phyloP scores from a whole-genome alignment of 768 basidiomycete species.

The Scleroderma bovista region DNA sequence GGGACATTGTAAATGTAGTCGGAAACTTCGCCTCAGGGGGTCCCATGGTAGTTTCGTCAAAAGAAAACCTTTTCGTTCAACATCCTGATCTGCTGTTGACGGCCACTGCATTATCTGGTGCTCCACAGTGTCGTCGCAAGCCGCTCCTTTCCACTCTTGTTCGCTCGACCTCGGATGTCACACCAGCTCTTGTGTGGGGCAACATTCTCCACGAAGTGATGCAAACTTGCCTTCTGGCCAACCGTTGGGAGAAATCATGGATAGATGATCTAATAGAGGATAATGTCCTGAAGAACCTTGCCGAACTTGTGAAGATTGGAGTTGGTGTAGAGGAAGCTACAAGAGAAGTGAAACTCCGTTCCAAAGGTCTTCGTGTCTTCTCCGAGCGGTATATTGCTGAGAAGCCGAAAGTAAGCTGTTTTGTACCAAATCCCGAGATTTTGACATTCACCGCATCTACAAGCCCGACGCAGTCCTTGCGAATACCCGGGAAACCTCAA shows the following conservation, averaged over 20 bases:
- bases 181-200: constrained; percentile 80
- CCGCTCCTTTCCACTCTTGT: constrained; percentile 71
- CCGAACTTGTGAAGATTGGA: constrained; percentile 58
- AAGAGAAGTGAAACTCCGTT: constrained; percentile 54
- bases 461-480: constrained; percentile 62
- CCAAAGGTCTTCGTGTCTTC: constrained; percentile 62
- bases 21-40: constrained; percentile 38
- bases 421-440: background rate
- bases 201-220: constrained; percentile 91
- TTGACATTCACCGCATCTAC: background rate
- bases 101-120: constrained; percentile 80
- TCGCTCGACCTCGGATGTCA: constrained; percentile 51
- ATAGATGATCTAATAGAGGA: constrained; percentile 56
- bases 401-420: constrained; percentile 51
- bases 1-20: constrained; percentile 78
- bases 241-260: constrained; percentile 58
- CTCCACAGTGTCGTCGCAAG: constrained; percentile 78
- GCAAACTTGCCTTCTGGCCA: constrained; percentile 65
- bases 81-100: constrained; percentile 93
- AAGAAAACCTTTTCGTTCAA: constrained; percentile 68
- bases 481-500: constrained; percentile 53
- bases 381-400: constrained; percentile 59
- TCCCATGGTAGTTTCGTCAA: constrained; percentile 54
- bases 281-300: constrained; percentile 47
- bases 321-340: constrained; percentile 57